Evolutionary conservation across 2,329 filamentous ascomycete species (phyloP).

Genomic region (Chrysosporium keratinophilum): DNA sequence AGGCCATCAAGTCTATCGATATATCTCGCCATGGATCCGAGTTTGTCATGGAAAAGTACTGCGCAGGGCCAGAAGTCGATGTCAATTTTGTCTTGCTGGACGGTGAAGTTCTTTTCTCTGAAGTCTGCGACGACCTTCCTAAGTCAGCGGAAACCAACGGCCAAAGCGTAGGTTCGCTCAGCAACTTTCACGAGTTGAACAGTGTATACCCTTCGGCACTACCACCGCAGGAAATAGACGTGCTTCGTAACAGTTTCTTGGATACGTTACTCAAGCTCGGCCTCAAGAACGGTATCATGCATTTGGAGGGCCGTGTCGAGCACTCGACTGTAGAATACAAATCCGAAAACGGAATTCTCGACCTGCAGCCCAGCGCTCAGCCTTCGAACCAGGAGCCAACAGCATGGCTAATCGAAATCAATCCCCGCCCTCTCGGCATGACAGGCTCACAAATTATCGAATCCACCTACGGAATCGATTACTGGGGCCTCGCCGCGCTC

Average conservation of each 20-base stretch:
- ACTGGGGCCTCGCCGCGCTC: constrained; percentile 9
- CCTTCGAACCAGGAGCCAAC: not conserved
- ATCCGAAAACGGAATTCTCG: not conserved
- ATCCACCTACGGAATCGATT: constrained; percentile 21
- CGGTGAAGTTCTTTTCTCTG: constrained; percentile 34
- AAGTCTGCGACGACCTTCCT: constrained; percentile 34
- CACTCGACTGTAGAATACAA: not conserved
- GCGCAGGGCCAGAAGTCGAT: constrained; percentile 37
- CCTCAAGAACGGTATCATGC: not conserved
- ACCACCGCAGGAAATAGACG: not conserved
- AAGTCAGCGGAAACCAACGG: constrained; percentile 20
- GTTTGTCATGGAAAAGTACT: constrained; percentile 33
- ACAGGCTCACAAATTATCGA: no score
- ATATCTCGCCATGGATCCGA: constrained; percentile 13
- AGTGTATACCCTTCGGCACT: not conserved
- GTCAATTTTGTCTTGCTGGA: constrained; percentile 34
- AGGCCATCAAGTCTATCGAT: constrained; percentile 18
- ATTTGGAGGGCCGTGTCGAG: not conserved
- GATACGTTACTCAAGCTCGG: not conserved
- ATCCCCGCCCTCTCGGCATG: constrained; percentile 9
- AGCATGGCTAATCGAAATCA: not conserved
- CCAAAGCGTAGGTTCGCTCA: not conserved
- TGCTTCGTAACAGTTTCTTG: not conserved
- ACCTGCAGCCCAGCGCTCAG: not conserved
- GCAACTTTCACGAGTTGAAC: not conserved